Base-by-base conservation (phyloP, 1,284 basidiomycete species). In the Athelia psychrophila region DNA sequence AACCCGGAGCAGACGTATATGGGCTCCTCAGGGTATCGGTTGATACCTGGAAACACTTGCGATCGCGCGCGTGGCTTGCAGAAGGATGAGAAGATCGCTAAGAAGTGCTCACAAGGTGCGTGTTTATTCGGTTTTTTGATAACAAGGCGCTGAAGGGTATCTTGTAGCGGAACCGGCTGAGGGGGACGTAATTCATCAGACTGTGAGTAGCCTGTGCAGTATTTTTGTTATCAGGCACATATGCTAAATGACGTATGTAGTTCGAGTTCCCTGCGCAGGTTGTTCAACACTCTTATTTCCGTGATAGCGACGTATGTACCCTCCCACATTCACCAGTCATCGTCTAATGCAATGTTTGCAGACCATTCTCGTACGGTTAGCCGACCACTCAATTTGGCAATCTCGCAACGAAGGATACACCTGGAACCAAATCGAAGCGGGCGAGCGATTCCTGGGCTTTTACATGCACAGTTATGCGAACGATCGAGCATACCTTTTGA, bases 11-110 rank as follows among this genome's bases (percentile, higher is more conserved):
- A 88, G 58, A 86, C 69, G 15, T 99, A 94, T 66, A 65, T 80
- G 65, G 96, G 94, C 0, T 97, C 95, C 0, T 95, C 92, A 15
- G 96, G 96, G 0, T 99, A 88, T 66, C 80, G 95, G 38, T 83
- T 88, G 63, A 94, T 99, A 51, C 95, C 97, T 2, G 96, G 97
- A 2, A 92, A 99, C 65, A 91, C 87, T 0, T 99, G 96, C 66
- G 78, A 42, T 42, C 38, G 20, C n/a, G 38, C 80, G 47, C 75
- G 76, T 16, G 88, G 88, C 4, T 55, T 73, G 18, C 74, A 80
- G 61, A 90, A 90, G 69, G 95, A 97, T 62, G 77, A 81, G 16
- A 76, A 72, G 40, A 72, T 89, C 1, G 62, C 78, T 58, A 96
- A 95, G 72, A 72, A 80, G 27, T 98, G 95, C 66, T 83, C 84